phyloP scores from a whole-genome alignment of 768 basidiomycete genomes.

The Naematelia encephala region DNA sequence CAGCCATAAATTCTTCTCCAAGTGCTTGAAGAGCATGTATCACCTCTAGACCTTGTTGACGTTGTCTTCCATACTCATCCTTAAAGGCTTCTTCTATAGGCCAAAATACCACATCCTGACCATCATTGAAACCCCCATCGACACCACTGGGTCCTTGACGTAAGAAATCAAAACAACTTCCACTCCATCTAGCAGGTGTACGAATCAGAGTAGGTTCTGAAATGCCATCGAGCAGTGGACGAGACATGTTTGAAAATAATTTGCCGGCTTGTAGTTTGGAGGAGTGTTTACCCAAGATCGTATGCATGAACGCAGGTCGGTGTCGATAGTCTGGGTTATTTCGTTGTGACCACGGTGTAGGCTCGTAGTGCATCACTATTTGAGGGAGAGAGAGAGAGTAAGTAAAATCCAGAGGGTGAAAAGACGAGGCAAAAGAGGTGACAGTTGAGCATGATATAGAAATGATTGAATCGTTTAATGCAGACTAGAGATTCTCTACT shows the following conservation, averaged over 20 bases:
- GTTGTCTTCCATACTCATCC: slow-evolving; percentile 5
- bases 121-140: slow-evolving; percentile 35
- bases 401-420: no score
- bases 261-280: neutral
- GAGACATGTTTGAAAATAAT: neutral
- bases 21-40: neutral
- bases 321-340: neutral
- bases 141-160: slow-evolving; percentile 40
- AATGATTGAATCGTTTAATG: no score
- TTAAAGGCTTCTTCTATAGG: slow-evolving; percentile 29
- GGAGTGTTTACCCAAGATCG: neutral
- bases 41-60: neutral
- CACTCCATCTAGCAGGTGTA: slow-evolving; percentile 33
- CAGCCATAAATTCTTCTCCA: neutral
- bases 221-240: neutral
- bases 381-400: no score
- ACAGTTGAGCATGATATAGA: no score
- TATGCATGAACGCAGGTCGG: neutral
- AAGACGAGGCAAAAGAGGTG: no score
- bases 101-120: slow-evolving; percentile 37
- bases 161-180: slow-evolving; percentile 37
- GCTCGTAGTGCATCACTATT: slow-evolving; percentile 1
- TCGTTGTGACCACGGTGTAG: neutral
- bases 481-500: neutral
- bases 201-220: neutral